These are phyloP conservation scores for Phanerochaete sordida DNA, from an alignment of 768 basidiomycete species.

Conservation along the genomic window DNA sequence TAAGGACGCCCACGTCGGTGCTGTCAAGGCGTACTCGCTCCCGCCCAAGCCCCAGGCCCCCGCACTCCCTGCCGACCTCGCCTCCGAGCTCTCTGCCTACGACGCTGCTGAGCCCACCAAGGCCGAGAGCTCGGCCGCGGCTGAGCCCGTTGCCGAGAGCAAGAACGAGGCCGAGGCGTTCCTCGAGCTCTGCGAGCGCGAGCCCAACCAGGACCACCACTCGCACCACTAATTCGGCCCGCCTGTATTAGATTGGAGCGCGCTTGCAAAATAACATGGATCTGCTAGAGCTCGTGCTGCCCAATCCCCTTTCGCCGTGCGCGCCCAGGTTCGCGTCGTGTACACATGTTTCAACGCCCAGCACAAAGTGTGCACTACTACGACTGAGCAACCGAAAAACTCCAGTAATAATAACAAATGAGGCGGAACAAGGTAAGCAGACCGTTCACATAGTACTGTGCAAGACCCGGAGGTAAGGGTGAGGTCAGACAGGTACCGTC, in stretches of 20 bases:
- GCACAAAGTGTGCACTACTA: too few species aligned
- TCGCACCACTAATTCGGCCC: not conserved
- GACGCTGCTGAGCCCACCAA: constrained; percentile 70
- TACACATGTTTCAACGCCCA: too few species aligned
- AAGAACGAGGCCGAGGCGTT: not conserved
- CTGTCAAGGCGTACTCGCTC: constrained; percentile 76
- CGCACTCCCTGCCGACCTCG: constrained; percentile 75
- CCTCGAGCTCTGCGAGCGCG: not conserved
- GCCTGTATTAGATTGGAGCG: not conserved
- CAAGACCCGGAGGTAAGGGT: too few species aligned
- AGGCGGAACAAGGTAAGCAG: too few species aligned
- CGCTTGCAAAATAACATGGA: not conserved
- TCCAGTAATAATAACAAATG: too few species aligned
- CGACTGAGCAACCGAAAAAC: too few species aligned
- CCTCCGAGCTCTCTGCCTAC: constrained; percentile 84
- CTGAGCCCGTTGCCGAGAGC: constrained; percentile 2
- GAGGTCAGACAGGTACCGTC: too few species aligned
- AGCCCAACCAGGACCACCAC: not conserved
- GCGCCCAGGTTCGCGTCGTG: too few species aligned
- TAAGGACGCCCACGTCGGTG: constrained; percentile 86
- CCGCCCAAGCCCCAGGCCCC: constrained; percentile 77
- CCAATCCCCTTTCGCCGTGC: too few species aligned
- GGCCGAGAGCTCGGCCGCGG: constrained; percentile 34
- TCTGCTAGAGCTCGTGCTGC: not conserved
- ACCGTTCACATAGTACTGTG: too few species aligned